Evolutionary conservation across 225 moss, liverwort and hornwort species (phyloP), one percentile per base, ranked within the genome.

Genomic region (Rhytidiadelphus loreus): DNA sequence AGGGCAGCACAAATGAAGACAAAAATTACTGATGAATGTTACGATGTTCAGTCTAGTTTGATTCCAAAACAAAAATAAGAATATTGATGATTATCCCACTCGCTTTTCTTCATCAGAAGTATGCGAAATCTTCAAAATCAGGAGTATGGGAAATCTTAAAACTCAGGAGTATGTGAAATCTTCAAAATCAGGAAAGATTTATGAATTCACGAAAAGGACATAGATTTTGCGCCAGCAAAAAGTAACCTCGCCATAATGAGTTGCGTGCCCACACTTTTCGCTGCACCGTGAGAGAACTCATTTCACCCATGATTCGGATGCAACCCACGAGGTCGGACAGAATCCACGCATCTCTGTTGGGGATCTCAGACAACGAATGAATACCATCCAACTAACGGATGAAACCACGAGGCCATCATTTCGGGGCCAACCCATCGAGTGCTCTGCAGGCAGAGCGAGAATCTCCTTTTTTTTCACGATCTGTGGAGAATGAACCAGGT

Each of bases 401-500:
- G 81, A 81, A 61, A 32, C 14, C 21, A 44, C 14, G 22, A 80
- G 30, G 60, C 32, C 39, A 26, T 17, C 79, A 52, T 35, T 37
- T 52, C 37, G 35, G 23, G 16, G 16, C 44, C 46, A 30, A 28
- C 73, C 11, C 48, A 43, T 37, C 8, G 15, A 37, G 14, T 9
- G 37, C 9, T 78, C 24, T 55, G 77, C n/a, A n/a, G 37, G 77
- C n/a, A n/a, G 37, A 77, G 35, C 55, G 16, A 77, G 23, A 37
- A 35, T 37, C 16, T 37, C 3, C 41, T 41, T 52, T 64, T 39
- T 62, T 48, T 41, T 17, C 50, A 74, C 79, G 88, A 83, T 86
- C 83, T 73, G 75, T 18, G 50, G 17, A 85, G 77, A 87, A 82
- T 92, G 87, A 61, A 77, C 44, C 85, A 83, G 85, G 89, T 90